These are phyloP conservation scores for Antarctomyces pellizariae DNA, from an alignment of 495 filamentous ascomycete species.

Conservation along the genomic window DNA sequence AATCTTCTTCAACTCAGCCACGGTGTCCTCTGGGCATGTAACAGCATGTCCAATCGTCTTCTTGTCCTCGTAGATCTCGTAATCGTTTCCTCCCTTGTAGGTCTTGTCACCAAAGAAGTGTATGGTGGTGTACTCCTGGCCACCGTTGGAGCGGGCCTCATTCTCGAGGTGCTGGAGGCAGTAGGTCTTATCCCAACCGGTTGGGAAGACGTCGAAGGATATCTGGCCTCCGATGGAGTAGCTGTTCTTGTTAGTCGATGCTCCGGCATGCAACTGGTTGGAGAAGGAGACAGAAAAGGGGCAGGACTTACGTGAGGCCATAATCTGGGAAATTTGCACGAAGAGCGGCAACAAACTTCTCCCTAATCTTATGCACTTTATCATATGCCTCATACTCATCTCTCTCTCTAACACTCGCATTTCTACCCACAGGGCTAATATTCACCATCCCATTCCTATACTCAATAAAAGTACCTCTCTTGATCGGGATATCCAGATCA, in stretches of 20 bases:
- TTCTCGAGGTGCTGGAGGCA: constrained; percentile 69
- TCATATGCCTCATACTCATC: constrained; percentile 62
- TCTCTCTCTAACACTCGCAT: constrained; percentile 60
- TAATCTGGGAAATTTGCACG: constrained; percentile 61
- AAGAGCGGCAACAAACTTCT: constrained; percentile 45
- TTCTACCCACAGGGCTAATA: constrained; percentile 74
- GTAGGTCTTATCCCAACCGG: constrained; percentile 98
- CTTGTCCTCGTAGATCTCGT: constrained; percentile 67
- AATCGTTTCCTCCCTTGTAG: constrained; percentile 72
- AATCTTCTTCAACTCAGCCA: constrained; percentile 46
- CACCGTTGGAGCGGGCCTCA: constrained; percentile 44
- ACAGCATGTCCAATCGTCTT: constrained; percentile 72
- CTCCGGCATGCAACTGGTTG: not conserved
- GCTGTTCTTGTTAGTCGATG: constrained; percentile 16
- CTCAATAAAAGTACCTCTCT: constrained; percentile 90
- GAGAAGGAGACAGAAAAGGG: constrained; percentile 3
- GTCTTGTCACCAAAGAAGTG: constrained; percentile 99
- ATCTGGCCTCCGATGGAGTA: constrained; percentile 92
- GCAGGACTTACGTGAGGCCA: constrained; percentile 50
- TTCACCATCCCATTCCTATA: constrained; percentile 98
- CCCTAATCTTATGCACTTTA: constrained; percentile 45
- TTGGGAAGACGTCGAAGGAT: constrained; percentile 94
- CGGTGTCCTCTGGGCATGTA: constrained; percentile 57
- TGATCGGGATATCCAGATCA: constrained; percentile 67
- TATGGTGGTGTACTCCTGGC: constrained; percentile 58